Base-by-base conservation (phyloP, 106 monocot species). In the Ottelia alismoides region DNA sequence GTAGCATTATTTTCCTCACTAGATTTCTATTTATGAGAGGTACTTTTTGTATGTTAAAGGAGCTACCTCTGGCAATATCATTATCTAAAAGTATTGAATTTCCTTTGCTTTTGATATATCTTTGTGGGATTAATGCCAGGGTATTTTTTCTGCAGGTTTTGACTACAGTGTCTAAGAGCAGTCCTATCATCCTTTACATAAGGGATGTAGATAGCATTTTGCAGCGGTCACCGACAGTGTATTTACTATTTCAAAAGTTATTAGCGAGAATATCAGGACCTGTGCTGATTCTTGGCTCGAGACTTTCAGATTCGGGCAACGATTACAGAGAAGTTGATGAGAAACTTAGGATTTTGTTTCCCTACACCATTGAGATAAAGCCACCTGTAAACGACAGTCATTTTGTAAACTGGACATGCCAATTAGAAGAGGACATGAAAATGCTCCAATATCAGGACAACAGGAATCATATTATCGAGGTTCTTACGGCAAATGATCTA, bases 361-460 rank as follows among this genome's bases (percentile, higher is more conserved):
- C 87, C 26, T 82, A 82, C 59, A 88, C 73, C 30, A 82, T 88
- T 55, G 82, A 82, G 55, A 88, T 82, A 48, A 88, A 82, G 51
- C 75, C 78, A 58, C 87, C 87, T 25, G 70, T 72, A 70, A 74
- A 78, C 64, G 82, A 72, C 60, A 75, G 30, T 16, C 68, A 78
- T 55, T 63, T 72, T n/a, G n/a, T n/a, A n/a, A n/a, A n/a, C 35
- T 88, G 87, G 87, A 82, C 78, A 63, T 70, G 78, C 27, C 82
- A 88, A 47, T 45, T 88, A 43, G 87, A 88, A 72, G 82, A 88
- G 71, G 82, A 88, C 61, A 82, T 76, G 69, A 88, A 76, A 70
- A 70, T 72, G 63, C 71, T 88, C 44, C 87, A 73, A 52, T 75
- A n/a, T 59, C 82, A 88, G 55, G 87, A 88, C 60, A 88, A 88